A percentile compares a stretch with the other conserved stretches of the same genome.
Evolutionary conservation across 352 stramenopile genomes (phyloP).

Genomic region (Phytopythium vexans): DNA sequence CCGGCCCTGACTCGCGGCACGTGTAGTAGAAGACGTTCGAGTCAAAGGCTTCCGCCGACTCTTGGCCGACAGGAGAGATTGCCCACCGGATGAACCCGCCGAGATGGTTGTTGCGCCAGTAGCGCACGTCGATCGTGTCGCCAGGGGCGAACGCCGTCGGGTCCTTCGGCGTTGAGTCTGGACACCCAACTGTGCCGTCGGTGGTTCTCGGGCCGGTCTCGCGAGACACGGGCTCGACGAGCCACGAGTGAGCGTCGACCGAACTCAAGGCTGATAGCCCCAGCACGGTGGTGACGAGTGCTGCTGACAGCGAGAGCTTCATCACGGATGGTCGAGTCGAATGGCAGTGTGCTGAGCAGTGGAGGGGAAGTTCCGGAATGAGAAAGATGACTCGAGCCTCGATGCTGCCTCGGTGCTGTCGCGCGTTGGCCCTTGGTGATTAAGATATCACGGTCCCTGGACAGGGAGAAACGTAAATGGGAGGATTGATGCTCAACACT

Average conservation of each 20-base stretch:
- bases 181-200: constrained; percentile 29
- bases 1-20: constrained; percentile 41
- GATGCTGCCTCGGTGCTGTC: too few relatives aligned
- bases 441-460: too few relatives aligned
- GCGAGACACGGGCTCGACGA: constrained; percentile 38
- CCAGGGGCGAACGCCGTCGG: constrained; percentile 35
- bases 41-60: constrained; percentile 38
- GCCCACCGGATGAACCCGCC: constrained; percentile 58
- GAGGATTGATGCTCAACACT: too few relatives aligned
- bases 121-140: constrained; percentile 46
- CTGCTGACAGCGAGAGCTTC: too few relatives aligned
- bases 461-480: too few relatives aligned
- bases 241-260: constrained; percentile 36
- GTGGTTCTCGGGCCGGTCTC: constrained; percentile 29
- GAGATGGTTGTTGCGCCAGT: constrained; percentile 54
- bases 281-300: too few relatives aligned
- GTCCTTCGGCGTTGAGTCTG: constrained; percentile 19
- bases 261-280: not conserved
- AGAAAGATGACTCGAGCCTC: too few relatives aligned
- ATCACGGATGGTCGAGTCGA: too few relatives aligned
- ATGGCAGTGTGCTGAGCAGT: too few relatives aligned
- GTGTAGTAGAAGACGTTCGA: constrained; percentile 56
- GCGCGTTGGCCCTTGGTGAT: too few relatives aligned
- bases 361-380: too few relatives aligned
- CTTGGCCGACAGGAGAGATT: constrained; percentile 27